Evolutionary conservation across 108 stramenopile species (phyloP), one percentile per base, ranked within the genome.

Genomic region (Cyclotella distinguenda): DNA sequence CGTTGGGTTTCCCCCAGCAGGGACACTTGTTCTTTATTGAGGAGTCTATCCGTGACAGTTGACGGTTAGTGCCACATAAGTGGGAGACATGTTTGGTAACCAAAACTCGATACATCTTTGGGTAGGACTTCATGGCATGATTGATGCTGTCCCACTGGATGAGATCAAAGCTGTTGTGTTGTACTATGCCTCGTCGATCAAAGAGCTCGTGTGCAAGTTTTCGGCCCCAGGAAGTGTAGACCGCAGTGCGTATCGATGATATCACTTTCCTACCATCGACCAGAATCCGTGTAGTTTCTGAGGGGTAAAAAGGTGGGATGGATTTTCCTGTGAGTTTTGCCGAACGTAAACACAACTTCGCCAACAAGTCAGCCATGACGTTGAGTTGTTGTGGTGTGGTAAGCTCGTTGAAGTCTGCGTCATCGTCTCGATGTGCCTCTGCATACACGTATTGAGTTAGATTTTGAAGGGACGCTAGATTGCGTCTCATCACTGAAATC

Each of bases 51-150:
- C 27, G 45, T 32, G 44, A 61, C 3, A 45, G 16, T 21, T 45
- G 42, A 12, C 43, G 12, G 26, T 61, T 61, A 2, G 44, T 46
- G 2, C 60, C 60, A 2, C 21, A 2, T 4, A 61, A 61, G 7
- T 61, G 42, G 8, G 60, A 61, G 5, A 61, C 43, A 1, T 30
- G 25, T 15, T 62, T 62, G 15, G 45, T 47, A 1, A 46, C 6
- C 32, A 13, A 62, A 0, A 64, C 49, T 21, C 63, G 34, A 36
- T 51, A 64, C 49, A 64, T 64, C 21, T 51, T 27, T 2, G 49
- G 49, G 26, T 46, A 51, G 1, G 10, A 3, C 30, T 6, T 38
- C 48, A 49, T 64, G 1, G 50, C 63, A 4, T 50, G 32, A 0
- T 19, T 11, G 3, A 64, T 28, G 0, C 35, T 49, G 3, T 64